These are phyloP conservation scores for Limnanthes douglasii DNA, from an alignment of 345 rosid genomes.

Conservation along the genomic window DNA sequence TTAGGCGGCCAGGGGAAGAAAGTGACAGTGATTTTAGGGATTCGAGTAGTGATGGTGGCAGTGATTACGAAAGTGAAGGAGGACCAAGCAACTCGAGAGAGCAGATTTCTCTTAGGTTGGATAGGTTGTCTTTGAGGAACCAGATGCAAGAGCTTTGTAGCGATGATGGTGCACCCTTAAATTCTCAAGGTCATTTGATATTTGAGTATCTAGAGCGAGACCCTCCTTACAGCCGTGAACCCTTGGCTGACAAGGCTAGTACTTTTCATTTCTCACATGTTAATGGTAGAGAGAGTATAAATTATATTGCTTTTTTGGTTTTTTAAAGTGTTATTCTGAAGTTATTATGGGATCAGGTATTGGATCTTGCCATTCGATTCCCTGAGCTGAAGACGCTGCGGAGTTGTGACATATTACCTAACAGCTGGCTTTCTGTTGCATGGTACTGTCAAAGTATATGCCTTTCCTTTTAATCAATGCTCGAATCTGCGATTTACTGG, in stretches of 20 bases:
- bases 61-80: conserved; percentile 53
- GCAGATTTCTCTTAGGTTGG: conserved; percentile 20
- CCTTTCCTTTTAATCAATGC: not conserved
- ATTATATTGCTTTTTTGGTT: not conserved
- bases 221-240: conserved; percentile 74
- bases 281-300: not conserved
- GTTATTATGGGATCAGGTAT: conserved; percentile 28
- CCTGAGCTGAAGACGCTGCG: conserved; percentile 47
- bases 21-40: conserved; percentile 67
- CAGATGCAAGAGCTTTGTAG: conserved; percentile 41
- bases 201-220: conserved; percentile 72
- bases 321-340: not conserved
- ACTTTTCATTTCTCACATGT: not conserved
- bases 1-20: conserved; percentile 43
- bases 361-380: conserved; percentile 43
- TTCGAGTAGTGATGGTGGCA: conserved; percentile 66
- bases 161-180: conserved; percentile 58
- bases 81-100: conserved; percentile 17
- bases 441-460: conserved; percentile 29
- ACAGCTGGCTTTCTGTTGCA: conserved; percentile 94
- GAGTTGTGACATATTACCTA: conserved; percentile 60
- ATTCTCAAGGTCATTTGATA: conserved; percentile 31
- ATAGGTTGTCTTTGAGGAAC: conserved; percentile 33
- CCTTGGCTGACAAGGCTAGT: conserved; percentile 83
- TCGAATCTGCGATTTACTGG: conserved; percentile 1